Conservation (phyloP, 2,329 filamentous ascomycete genomes). For the Helicocarpus griseus region DNA sequence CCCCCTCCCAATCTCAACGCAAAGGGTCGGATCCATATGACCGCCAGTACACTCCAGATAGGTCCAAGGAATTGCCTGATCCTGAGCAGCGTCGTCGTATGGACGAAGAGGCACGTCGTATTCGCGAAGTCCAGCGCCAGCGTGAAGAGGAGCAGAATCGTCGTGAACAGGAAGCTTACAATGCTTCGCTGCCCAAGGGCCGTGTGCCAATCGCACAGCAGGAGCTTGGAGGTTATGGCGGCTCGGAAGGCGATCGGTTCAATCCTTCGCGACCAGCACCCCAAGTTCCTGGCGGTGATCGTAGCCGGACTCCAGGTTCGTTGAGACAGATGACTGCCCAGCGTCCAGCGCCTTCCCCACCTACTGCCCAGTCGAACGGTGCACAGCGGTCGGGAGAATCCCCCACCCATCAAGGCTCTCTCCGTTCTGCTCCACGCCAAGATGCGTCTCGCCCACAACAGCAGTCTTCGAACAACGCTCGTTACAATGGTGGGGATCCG, state of each 20-base stretch:
- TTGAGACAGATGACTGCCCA: conserved; percentile 57
- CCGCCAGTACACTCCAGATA: conserved; percentile 34
- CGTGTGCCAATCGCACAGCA: conserved; percentile 77
- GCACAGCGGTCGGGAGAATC: conserved; percentile 19
- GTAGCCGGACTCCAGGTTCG: conserved; percentile 36
- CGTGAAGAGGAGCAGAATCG: conserved; percentile 52
- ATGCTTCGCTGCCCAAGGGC: conserved; percentile 75
- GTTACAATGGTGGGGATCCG: conserved; percentile 25
- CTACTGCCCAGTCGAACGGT: conserved; percentile 18
- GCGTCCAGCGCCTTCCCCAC: conserved; percentile 70
- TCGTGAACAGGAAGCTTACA: conserved; percentile 77
- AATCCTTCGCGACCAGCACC: conserved; percentile 80
- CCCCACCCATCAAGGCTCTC: conserved; percentile 22
- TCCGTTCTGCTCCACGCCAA: conserved; percentile 27
- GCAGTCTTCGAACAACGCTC: conserved; percentile 13
- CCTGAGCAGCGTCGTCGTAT: conserved; percentile 38
- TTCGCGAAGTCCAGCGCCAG: conserved; percentile 27
- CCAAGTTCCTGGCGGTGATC: conserved; percentile 54
- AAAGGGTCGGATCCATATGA: conserved; percentile 50
- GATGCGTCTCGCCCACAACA: conserved; percentile 26
- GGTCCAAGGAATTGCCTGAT: conserved; percentile 49
- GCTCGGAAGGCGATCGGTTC: conserved; percentile 54
- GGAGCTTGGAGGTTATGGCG: conserved; percentile 66
- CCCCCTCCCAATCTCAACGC: conserved; percentile 26
- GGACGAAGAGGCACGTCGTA: conserved; percentile 45